Percentiles rank a stretch among this genome's conserved stretches.
Conservation (phyloP, 2,329 filamentous ascomycete species). For the Karstenula rhodostoma region DNA sequence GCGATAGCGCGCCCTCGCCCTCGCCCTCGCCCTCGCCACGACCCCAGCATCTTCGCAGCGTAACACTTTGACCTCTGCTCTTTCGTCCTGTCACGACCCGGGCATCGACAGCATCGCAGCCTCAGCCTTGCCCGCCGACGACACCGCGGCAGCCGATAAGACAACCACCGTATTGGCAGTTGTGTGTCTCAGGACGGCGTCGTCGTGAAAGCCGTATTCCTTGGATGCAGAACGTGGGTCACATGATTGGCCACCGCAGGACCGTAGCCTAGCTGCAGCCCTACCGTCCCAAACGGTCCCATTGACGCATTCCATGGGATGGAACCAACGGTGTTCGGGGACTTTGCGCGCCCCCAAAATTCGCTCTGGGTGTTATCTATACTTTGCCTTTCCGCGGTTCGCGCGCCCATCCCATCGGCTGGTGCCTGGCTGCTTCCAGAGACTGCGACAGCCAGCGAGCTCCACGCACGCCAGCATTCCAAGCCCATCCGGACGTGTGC, state of each 20-base stretch:
- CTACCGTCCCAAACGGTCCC: not conserved
- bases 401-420: not conserved
- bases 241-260: constrained; percentile 15
- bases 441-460: not conserved
- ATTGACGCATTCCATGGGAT: not conserved
- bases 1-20: constrained; percentile 6
- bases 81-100: not conserved
- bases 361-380: not conserved
- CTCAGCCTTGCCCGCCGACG: not conserved
- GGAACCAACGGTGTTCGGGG: constrained; percentile 1
- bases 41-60: not conserved
- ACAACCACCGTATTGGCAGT: not conserved
- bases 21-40: not conserved
- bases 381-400: not conserved
- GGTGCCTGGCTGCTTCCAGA: too few relatives aligned
- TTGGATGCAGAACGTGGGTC: constrained; percentile 12
- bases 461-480: not conserved
- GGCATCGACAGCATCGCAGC: not conserved
- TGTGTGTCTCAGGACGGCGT: not conserved
- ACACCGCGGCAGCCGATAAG: constrained; percentile 10
- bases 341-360: not conserved
- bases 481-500: not conserved
- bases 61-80: too few relatives aligned
- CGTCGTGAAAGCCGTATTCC: not conserved
- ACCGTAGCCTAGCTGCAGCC: not conserved